A percentile compares a stretch with the other conserved stretches of the same genome.
Evolutionary conservation across 495 filamentous ascomycete genomes (phyloP).

Genomic region (Penicillium lagena): DNA sequence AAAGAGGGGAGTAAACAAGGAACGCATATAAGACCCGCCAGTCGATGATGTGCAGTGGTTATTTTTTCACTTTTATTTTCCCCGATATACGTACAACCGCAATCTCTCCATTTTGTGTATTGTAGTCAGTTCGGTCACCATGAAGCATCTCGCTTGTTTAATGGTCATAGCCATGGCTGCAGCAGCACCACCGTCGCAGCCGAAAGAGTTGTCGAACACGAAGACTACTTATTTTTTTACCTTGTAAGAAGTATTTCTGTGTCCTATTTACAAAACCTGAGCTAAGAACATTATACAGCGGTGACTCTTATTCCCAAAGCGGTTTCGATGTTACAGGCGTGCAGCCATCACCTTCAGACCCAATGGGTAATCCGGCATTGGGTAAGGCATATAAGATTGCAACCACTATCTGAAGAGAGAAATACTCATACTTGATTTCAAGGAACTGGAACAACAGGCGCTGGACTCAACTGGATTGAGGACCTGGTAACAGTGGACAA

Average conservation of each 20-base stretch:
- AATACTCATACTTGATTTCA: not conserved
- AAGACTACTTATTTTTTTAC: conserved; percentile 27
- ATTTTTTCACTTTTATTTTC: no score
- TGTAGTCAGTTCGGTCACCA: not conserved
- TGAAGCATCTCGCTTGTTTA: conserved; percentile 12
- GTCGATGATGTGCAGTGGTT: no score
- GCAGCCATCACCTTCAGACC: conserved; percentile 57
- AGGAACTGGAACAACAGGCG: conserved; percentile 45
- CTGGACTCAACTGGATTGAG: conserved; percentile 49
- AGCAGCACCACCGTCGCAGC: conserved; percentile 12
- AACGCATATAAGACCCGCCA: no score
- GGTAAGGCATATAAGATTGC: conserved; percentile 9
- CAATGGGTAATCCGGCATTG: conserved; percentile 65
- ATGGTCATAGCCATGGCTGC: conserved; percentile 12
- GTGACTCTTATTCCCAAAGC: conserved; percentile 57
- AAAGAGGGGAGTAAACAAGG: no score
- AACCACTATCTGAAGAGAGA: not conserved
- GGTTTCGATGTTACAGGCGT: conserved; percentile 57
- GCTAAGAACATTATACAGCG: conserved; percentile 10
- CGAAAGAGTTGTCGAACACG: not conserved
- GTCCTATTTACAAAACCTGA: not conserved
- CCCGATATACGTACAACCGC: no score
- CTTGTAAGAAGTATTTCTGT: conserved; percentile 15
- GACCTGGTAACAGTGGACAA: conserved; percentile 51
- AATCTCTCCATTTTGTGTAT: not conserved